phyloP scores from a whole-genome alignment of 116 monocot species.

The Iris pallida region DNA sequence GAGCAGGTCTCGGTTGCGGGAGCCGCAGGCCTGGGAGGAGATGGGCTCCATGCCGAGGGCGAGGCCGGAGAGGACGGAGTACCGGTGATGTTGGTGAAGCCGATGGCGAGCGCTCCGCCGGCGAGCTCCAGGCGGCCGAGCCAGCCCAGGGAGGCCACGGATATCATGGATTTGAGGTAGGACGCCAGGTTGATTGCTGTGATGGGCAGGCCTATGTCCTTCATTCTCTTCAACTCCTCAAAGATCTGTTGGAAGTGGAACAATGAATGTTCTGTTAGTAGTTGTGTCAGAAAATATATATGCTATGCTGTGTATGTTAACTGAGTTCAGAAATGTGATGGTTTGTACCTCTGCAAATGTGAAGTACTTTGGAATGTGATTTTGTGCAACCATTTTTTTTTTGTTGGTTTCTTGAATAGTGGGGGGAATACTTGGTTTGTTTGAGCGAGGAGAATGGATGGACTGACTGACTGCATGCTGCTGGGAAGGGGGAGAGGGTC shows the following conservation, averaged over 20 bases:
- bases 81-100: constrained; percentile 69
- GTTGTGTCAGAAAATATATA: not conserved
- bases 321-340: not conserved
- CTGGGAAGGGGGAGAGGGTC: no score
- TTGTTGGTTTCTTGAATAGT: no score
- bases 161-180: constrained; percentile 52
- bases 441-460: no score
- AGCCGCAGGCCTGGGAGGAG: constrained; percentile 55
- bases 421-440: no score
- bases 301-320: not conserved
- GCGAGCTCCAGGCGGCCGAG: constrained; percentile 57
- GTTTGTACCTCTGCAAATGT: constrained; percentile 35
- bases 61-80: constrained; percentile 53
- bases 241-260: constrained; percentile 11
- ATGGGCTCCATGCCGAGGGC: constrained; percentile 60
- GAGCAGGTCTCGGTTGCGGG: constrained; percentile 31
- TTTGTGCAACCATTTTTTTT: constrained; percentile 20
- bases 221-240: constrained; percentile 44
- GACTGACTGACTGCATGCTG: no score
- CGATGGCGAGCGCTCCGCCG: constrained; percentile 59
- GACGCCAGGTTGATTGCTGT: constrained; percentile 34
- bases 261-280: no score
- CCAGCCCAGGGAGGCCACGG: constrained; percentile 50
- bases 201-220: constrained; percentile 42
- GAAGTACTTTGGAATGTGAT: constrained; percentile 19